Evolutionary conservation across 352 stramenopile genomes (phyloP), one percentile per base, ranked within the genome.

Genomic region (Pythium rhizo-oryzae): DNA sequence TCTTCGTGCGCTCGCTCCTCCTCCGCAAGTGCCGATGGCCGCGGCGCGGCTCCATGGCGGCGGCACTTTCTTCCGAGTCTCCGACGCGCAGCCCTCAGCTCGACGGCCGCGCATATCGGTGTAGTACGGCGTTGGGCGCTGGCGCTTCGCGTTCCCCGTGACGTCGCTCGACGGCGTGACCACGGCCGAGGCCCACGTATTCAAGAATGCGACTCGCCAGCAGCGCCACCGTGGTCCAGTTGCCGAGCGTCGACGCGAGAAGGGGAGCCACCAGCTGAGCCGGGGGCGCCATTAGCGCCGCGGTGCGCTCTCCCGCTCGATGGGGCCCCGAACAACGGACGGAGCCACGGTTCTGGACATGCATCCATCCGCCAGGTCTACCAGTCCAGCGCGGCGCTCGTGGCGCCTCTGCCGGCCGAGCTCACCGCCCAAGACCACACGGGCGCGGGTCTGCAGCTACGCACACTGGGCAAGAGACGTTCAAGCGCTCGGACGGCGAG

Each of bases 401-500:
- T 75, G 24, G 73, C 85, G 63, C 70, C 69, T 21, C 69, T 81
- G 4, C 59, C 53, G 0, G 66, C 49, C 1, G 73, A 77, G n/a
- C 65, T 88, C 23, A 19, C 53, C 19, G n/a, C 64, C 15, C 76
- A 80, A 46, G 70, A 79, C 44, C 60, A 74, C 44, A 67, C 56
- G 7, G 58, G 70, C 19, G 61, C 67, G 47, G 70, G 72, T 65
- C 44, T 82, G 7, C 65, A 77, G 46, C 44, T 82, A 23, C 61
- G 50, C 4, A 64, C 39, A 4, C 71, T 82, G 11, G 71, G 52
- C 9, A 82, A 80, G 30, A 33, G 28, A 46, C 61, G 21, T 95
- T 95, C 71, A 78, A 74, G 41, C 76, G 76, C 25, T 74, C 80
- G n/a, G 90, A 89, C 25, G 90, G 81, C 30, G 76, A 83, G 9